Evolutionary conservation across 2,329 filamentous ascomycete genomes (phyloP).

Genomic region (Colletotrichum brevisporum): DNA sequence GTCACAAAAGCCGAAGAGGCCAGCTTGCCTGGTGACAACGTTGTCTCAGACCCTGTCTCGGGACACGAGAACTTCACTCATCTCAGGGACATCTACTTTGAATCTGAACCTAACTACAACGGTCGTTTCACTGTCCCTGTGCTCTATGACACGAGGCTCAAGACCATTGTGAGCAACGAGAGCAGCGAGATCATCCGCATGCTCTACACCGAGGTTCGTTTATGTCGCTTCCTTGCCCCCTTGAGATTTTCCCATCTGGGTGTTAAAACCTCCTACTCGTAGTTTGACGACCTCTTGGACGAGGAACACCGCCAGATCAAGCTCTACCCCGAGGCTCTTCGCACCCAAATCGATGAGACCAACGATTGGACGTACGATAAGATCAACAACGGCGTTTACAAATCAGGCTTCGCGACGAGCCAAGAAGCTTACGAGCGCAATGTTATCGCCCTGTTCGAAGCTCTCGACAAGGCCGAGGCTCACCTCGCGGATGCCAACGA

Average conservation of each 20-base stretch:
- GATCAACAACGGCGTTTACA: conserved; percentile 81
- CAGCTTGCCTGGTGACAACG: conserved; percentile 71
- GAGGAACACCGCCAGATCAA: conserved; percentile 72
- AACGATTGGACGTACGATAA: conserved; percentile 85
- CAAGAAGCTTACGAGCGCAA: conserved; percentile 86
- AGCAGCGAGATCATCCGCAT: conserved; percentile 94
- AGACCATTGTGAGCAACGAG: conserved; percentile 91
- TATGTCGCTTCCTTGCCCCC: background rate
- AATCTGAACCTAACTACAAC: conserved; percentile 77
- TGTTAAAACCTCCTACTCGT: background rate
- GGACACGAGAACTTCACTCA: conserved; percentile 78
- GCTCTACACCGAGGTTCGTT: conserved; percentile 75
- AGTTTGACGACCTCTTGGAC: conserved; percentile 80
- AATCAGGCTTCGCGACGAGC: conserved; percentile 86
- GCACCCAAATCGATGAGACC: conserved; percentile 78
- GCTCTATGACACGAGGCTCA: conserved; percentile 82
- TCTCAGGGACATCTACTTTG: conserved; percentile 85
- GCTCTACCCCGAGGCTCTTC: conserved; percentile 77
- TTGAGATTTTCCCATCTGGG: background rate
- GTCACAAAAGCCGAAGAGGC: conserved; percentile 69
- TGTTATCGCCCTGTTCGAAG: conserved; percentile 78
- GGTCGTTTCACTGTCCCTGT: conserved; percentile 92
- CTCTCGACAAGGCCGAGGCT: conserved; percentile 81
- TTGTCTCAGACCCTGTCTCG: conserved; percentile 77
- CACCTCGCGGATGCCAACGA: conserved; percentile 67